These are phyloP conservation scores for Septoria linicola DNA, from an alignment of 2,329 filamentous ascomycete species.

Conservation along the genomic window DNA sequence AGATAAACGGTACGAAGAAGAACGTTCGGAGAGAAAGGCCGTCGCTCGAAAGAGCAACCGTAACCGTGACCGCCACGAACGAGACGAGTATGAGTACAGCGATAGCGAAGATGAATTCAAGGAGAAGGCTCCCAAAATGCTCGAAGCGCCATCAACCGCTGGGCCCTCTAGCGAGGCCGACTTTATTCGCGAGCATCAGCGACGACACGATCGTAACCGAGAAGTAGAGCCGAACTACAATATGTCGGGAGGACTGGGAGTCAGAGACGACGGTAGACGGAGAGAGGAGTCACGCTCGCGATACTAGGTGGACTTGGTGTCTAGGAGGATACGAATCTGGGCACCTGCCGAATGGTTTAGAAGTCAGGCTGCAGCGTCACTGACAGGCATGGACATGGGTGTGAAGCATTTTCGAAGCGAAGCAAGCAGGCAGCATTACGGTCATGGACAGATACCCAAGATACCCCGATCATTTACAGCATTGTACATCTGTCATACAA, in stretches of 20 bases:
- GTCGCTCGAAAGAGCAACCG: constrained; percentile 30
- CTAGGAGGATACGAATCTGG: not conserved
- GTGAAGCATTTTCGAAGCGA: not conserved
- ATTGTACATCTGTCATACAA: not conserved
- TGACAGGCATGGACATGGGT: not conserved
- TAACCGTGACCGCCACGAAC: constrained; percentile 32
- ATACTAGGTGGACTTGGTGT: not conserved
- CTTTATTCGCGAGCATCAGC: constrained; percentile 32
- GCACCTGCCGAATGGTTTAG: not conserved
- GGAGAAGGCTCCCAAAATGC: constrained; percentile 34
- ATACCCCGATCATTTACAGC: constrained; percentile 7
- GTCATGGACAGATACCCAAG: constrained; percentile 9
- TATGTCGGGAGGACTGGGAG: constrained; percentile 33
- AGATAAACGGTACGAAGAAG: constrained; percentile 37
- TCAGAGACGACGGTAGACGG: constrained; percentile 22
- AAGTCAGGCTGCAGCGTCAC: not conserved
- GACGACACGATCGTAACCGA: constrained; percentile 30
- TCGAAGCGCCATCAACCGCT: constrained; percentile 34
- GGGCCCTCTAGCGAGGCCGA: constrained; percentile 26
- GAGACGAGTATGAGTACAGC: constrained; percentile 38
- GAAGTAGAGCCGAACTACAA: constrained; percentile 30
- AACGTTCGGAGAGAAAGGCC: constrained; percentile 27
- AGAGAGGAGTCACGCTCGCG: constrained; percentile 14
- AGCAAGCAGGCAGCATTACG: not conserved
- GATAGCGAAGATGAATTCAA: constrained; percentile 38